Evolutionary conservation across 2,329 filamentous ascomycete species (phyloP).

Genomic region (Westerdykella ornata): DNA sequence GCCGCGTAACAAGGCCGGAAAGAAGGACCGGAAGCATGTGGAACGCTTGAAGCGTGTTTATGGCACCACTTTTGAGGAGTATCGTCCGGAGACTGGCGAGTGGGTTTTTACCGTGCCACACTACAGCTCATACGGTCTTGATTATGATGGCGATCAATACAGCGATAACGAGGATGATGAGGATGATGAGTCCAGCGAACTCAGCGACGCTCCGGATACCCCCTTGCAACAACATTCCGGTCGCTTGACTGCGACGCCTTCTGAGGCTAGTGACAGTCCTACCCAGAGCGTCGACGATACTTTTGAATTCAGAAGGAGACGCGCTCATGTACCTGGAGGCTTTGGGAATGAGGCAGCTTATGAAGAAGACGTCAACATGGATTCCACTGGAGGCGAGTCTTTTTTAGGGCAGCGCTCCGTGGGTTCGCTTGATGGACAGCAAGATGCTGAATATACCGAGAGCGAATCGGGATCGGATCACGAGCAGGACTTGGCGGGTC

Average conservation of each 20-base stretch:
- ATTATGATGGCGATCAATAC: constrained; percentile 56
- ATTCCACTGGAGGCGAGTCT: constrained; percentile 50
- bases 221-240: constrained; percentile 31
- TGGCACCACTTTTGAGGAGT: constrained; percentile 75
- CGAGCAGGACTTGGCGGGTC: constrained; percentile 69
- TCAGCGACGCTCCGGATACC: constrained; percentile 42
- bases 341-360: constrained; percentile 61
- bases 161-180: constrained; percentile 59
- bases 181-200: constrained; percentile 27
- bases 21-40: constrained; percentile 72
- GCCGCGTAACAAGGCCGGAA: constrained; percentile 67
- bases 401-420: constrained; percentile 91
- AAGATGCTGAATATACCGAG: constrained; percentile 58
- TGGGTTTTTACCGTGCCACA: constrained; percentile 95
- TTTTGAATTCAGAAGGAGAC: constrained; percentile 48
- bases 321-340: constrained; percentile 63
- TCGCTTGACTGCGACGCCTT: constrained; percentile 31
- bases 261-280: constrained; percentile 35
- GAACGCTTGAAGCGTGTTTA: constrained; percentile 70
- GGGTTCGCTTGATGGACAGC: constrained; percentile 59
- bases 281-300: constrained; percentile 47
- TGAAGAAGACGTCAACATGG: constrained; percentile 42
- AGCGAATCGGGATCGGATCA: constrained; percentile 67
- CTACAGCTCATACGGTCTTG: constrained; percentile 90
- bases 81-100: constrained; percentile 69